phyloP scores from a whole-genome alignment of 129 eudicot species.

The Glebionis coronaria region DNA sequence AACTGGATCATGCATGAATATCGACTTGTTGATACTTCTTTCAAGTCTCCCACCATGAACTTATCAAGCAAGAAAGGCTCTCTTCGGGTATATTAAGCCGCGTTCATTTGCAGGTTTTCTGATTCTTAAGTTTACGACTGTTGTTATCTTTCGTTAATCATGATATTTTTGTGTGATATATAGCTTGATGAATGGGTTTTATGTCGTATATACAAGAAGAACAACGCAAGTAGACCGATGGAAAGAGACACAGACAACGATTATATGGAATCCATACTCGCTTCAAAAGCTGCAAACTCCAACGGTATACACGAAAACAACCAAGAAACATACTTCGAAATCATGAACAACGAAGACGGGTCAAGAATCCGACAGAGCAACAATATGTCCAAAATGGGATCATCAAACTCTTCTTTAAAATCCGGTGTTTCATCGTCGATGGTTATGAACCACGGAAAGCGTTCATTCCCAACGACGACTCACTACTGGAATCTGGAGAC shows the following conservation, averaged over 20 bases:
- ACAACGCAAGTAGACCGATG: constrained; percentile 25
- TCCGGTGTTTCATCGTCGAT: constrained; percentile 29
- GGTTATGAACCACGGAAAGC: constrained; percentile 25
- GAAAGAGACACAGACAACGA: constrained; percentile 25
- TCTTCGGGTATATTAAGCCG: constrained; percentile 24
- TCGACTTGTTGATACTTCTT: constrained; percentile 35
- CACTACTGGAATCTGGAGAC: constrained; percentile 35
- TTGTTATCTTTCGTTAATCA: no score
- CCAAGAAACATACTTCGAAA: constrained; percentile 39
- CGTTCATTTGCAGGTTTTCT: background rate
- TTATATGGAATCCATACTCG: constrained; percentile 27
- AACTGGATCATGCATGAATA: constrained; percentile 74
- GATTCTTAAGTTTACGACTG: no score
- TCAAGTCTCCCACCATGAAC: constrained; percentile 26
- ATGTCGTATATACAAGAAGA: constrained; percentile 39
- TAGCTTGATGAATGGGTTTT: constrained; percentile 44
- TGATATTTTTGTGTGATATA: background rate
- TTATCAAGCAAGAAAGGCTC: constrained; percentile 30
- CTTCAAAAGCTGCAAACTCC: constrained; percentile 28
- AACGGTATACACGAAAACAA: constrained; percentile 12
- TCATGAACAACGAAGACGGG: constrained; percentile 33
- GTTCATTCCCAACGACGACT: constrained; percentile 23
- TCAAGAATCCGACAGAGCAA: constrained; percentile 30
- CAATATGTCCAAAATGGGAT: constrained; percentile 25
- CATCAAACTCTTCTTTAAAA: constrained; percentile 30